Evolutionary conservation across 2,329 filamentous ascomycete genomes (phyloP).

Genomic region (Aspergillus luchuensis): DNA sequence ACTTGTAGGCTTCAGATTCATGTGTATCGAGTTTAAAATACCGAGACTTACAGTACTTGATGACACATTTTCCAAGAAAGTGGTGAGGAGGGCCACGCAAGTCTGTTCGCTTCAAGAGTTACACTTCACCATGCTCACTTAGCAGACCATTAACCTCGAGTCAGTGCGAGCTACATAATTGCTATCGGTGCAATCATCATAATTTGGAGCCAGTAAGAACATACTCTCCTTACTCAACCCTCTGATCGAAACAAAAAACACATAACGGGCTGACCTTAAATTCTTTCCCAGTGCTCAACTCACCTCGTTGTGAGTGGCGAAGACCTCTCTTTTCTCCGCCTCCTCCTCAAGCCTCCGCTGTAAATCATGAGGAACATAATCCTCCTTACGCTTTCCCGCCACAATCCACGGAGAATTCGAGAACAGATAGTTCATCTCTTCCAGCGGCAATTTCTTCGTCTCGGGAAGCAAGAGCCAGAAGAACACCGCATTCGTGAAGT

Average conservation of each 20-base stretch:
- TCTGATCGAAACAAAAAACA: not conserved
- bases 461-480: slow-evolving; percentile 70
- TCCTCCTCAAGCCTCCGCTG: slow-evolving; percentile 62
- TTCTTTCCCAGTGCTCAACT: not conserved
- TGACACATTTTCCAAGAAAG: no score
- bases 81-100: no score
- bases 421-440: slow-evolving; percentile 70
- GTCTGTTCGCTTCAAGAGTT: no score
- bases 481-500: slow-evolving; percentile 67
- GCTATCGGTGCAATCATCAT: not conserved
- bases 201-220: no score
- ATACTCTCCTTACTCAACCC: not conserved
- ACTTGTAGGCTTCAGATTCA: no score
- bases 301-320: slow-evolving; percentile 22
- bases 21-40: no score
- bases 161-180: not conserved
- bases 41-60: no score
- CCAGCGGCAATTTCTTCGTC: slow-evolving; percentile 63
- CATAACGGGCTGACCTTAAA: not conserved
- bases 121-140: no score
- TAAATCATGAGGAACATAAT: slow-evolving; percentile 59
- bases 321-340: slow-evolving; percentile 51
- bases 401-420: slow-evolving; percentile 67
- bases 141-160: accelerated
- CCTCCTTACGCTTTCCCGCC: slow-evolving; percentile 56